Conservation (phyloP, 208 protist species). For the Leishmania turanica region DNA sequence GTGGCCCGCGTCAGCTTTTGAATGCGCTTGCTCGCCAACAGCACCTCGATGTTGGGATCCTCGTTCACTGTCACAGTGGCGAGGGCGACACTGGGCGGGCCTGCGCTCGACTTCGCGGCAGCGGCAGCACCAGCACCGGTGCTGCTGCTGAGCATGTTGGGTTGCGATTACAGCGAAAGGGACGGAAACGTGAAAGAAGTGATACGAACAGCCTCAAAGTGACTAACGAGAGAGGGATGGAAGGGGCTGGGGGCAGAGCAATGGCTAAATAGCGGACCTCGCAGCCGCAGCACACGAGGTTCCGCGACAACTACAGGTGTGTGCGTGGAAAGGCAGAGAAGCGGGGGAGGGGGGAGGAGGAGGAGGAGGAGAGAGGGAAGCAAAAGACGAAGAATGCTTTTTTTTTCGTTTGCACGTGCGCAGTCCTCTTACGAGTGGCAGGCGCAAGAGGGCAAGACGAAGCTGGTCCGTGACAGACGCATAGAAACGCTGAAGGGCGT, state of each 20-base stretch:
- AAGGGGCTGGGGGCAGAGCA: background rate
- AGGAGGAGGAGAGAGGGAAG: background rate
- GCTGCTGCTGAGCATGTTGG: background rate
- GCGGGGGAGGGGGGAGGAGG: too few relatives aligned
- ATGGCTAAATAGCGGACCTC: background rate
- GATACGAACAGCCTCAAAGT: background rate
- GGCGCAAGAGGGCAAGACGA: background rate
- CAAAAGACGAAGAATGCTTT: background rate
- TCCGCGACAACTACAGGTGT: background rate
- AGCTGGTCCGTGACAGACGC: background rate
- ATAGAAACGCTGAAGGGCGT: background rate
- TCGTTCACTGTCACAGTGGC: background rate
- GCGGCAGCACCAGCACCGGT: background rate
- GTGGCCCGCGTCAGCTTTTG: slow-evolving; percentile 51
- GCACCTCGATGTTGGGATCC: slow-evolving; percentile 33
- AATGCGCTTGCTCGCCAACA: slow-evolving; percentile 44
- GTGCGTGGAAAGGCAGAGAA: background rate
- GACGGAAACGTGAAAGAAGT: background rate
- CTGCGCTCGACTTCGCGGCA: background rate
- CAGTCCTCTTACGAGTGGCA: background rate
- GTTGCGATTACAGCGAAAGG: background rate
- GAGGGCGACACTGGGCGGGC: background rate
- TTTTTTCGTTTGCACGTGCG: background rate
- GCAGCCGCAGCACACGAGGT: background rate
- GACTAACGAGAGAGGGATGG: background rate